These are phyloP conservation scores for Penicillium paxilli DNA, from an alignment of 495 filamentous ascomycete genomes.

Conservation along the genomic window DNA sequence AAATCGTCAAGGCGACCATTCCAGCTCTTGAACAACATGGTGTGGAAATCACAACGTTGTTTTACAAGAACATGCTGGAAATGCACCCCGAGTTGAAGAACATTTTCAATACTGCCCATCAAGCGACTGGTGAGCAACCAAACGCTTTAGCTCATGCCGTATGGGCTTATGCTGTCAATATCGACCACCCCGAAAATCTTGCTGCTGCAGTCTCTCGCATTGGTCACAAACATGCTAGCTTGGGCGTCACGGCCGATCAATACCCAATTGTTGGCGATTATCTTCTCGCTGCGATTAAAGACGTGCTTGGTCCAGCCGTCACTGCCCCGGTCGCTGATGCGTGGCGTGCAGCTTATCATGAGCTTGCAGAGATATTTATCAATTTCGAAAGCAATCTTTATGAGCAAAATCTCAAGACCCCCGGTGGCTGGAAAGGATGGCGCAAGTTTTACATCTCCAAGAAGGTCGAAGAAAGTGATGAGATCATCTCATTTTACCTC, in stretches of 20 bases:
- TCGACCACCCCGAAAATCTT: constrained; percentile 60
- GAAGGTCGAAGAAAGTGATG: constrained; percentile 55
- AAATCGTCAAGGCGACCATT: constrained; percentile 26
- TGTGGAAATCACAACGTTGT: constrained; percentile 55
- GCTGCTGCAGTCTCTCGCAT: constrained; percentile 61
- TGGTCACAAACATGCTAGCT: constrained; percentile 64
- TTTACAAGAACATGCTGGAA: constrained; percentile 60
- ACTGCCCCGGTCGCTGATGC: constrained; percentile 58
- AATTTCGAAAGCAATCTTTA: constrained; percentile 58
- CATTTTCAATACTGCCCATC: constrained; percentile 63
- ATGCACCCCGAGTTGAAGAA: constrained; percentile 57
- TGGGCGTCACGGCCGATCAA: constrained; percentile 60
- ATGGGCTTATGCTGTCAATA: constrained; percentile 62
- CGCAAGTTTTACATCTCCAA: constrained; percentile 58
- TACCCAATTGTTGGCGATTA: constrained; percentile 62
- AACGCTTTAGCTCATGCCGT: constrained; percentile 62
- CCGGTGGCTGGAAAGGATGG: constrained; percentile 55
- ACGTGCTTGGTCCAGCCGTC: constrained; percentile 59
- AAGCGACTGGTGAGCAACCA: constrained; percentile 57
- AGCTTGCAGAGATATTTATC: constrained; percentile 64
- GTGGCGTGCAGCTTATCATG: constrained; percentile 62
- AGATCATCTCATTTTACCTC: constrained; percentile 64
- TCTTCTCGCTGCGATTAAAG: constrained; percentile 59
- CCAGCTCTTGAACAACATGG: constrained; percentile 62
- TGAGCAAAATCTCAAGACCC: constrained; percentile 30